phyloP scores from a whole-genome alignment of 2,329 filamentous ascomycete genomes.

The Nigrospora sphaerica region DNA sequence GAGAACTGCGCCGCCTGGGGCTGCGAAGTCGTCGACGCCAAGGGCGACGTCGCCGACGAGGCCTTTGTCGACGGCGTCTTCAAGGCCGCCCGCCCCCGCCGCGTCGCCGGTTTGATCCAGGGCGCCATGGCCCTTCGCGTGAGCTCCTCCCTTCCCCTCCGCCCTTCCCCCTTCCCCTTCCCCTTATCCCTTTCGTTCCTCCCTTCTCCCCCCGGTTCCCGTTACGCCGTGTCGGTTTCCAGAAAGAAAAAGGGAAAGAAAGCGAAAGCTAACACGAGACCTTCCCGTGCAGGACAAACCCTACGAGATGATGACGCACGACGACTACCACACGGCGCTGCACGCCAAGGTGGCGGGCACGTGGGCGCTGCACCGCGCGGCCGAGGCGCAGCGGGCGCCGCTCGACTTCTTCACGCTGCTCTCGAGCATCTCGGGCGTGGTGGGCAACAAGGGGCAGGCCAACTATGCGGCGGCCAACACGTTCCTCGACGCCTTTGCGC shows the following conservation, averaged over 20 bases:
- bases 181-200: too few species aligned
- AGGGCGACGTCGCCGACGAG: constrained; percentile 20
- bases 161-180: too few species aligned
- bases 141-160: not conserved
- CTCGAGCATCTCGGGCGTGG: constrained; percentile 12
- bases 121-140: constrained; percentile 28
- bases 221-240: too few species aligned
- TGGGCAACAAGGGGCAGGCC: constrained; percentile 15
- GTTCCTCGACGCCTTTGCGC: constrained; percentile 16
- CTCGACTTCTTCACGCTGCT: constrained; percentile 24
- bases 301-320: constrained; percentile 27
- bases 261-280: too few species aligned
- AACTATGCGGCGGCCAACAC: constrained; percentile 24
- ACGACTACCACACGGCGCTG: constrained; percentile 27
- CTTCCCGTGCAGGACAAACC: constrained; percentile 23
- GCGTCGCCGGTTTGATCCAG: constrained; percentile 32
- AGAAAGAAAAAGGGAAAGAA: too few species aligned
- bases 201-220: too few species aligned
- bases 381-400: not conserved
- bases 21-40: constrained; percentile 14
- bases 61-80: constrained; percentile 18
- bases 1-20: constrained; percentile 13
- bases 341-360: constrained; percentile 33
- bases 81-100: constrained; percentile 13
- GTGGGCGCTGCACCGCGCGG: constrained; percentile 30